Evolutionary conservation across 768 basidiomycete genomes (phyloP), one percentile per base, ranked within the genome.

Genomic region (Tylopilus subfusipes): DNA sequence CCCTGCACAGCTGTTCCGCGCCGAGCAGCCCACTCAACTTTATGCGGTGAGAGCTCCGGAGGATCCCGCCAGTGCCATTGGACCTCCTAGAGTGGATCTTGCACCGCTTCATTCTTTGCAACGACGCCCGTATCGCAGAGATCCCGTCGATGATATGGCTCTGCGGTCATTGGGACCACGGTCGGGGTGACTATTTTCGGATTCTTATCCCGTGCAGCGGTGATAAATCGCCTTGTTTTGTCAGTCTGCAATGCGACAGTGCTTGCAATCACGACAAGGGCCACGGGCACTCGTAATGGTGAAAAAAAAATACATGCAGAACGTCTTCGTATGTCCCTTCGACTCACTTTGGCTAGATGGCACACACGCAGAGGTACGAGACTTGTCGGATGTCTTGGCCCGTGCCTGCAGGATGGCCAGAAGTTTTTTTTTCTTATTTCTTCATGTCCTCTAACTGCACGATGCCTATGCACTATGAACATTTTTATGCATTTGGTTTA

Each of bases 91-190:
- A 31, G 69, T 75, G 33, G 77, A 76, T 54, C 76, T 88, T 16
- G 83, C 81, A 8, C 85, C 86, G 14, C 73, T 89, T 46, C 72
- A 79, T 49, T 71, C 79, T 19, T 72, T 86, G 52, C 76, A 74
- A 42, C 77, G 83, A 40, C 81, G 82, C 58, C 78, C 81, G 8
- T 87, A 84, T 52, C 75, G 78, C 46, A 78, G 87, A 53, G 76
- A 84, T 52, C 82, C 82, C 24, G 61, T 75, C 27, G 87, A 89
- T 66, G 87, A 88, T 59, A 77, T 76, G 55, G 77, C 80, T 36
- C 65, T 89, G 61, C 75, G 85, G 36, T 66, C 78, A 49, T 71
- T 84, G 42, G 68, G 70, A 36, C 69, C 73, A 45, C 71, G 69
- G 46, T 64, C 71, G 33, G 71, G 66, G 67, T 72, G 71, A 70